Evolutionary conservation across 2,329 filamentous ascomycete species (phyloP).

Genomic region (Macrophomina tecta): DNA sequence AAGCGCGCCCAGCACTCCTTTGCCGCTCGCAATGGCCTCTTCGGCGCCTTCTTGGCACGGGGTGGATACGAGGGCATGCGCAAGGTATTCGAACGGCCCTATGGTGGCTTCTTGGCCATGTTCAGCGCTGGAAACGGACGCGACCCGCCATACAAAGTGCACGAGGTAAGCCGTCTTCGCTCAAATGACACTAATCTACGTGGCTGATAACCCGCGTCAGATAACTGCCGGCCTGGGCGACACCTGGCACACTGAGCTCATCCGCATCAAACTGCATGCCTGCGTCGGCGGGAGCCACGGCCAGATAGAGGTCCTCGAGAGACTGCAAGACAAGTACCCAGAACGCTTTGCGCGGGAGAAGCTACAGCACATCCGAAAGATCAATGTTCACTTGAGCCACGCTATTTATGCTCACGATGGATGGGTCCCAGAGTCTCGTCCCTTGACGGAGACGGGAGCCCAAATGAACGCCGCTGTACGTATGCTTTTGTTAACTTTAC

Average conservation of each 20-base stretch:
- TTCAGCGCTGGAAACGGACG: constrained; percentile 44
- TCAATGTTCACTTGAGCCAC: constrained; percentile 41
- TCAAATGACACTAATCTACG: not conserved
- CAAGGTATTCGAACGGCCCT: constrained; percentile 49
- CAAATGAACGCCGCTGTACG: constrained; percentile 45
- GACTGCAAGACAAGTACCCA: constrained; percentile 40
- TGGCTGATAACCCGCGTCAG: not conserved
- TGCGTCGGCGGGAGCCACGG: constrained; percentile 46
- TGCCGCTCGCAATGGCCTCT: constrained; percentile 51
- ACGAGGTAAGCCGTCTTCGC: constrained; percentile 30
- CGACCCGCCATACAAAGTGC: constrained; percentile 36
- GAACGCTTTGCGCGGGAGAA: constrained; percentile 30
- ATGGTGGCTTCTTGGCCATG: constrained; percentile 51
- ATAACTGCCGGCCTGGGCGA: constrained; percentile 43
- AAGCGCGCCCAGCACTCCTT: constrained; percentile 57
- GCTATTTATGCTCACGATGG: constrained; percentile 46
- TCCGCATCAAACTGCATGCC: constrained; percentile 49
- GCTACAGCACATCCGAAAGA: constrained; percentile 36
- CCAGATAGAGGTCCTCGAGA: constrained; percentile 44
- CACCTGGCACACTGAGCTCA: constrained; percentile 43
- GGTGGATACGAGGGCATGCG: constrained; percentile 52
- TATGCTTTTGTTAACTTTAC: not conserved
- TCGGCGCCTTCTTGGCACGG: constrained; percentile 47
- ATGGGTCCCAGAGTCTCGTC: constrained; percentile 41
- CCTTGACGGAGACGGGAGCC: constrained; percentile 45